These are phyloP conservation scores for Crucihimalaya himalaica DNA, from an alignment of 345 rosid species.

Conservation along the genomic window DNA sequence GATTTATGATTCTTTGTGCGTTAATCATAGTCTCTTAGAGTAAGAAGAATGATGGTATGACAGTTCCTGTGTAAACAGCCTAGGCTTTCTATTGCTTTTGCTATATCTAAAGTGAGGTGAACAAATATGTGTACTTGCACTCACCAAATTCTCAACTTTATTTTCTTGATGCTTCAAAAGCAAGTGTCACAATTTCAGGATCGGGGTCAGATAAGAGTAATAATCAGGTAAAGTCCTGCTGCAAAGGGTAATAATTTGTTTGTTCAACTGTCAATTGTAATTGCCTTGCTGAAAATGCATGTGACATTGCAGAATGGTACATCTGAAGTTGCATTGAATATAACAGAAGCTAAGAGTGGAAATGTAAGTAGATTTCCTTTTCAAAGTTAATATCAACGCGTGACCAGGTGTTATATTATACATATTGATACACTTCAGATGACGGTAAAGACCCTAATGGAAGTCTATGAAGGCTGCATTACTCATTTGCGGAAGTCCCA, in stretches of 20 bases:
- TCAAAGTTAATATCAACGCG: background rate
- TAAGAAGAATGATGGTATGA: background rate
- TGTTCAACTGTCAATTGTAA: conserved; percentile 21
- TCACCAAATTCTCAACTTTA: conserved; percentile 10
- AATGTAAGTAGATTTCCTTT: conserved; percentile 49
- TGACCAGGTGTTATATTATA: conserved; percentile 15
- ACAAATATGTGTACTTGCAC: conserved; percentile 7
- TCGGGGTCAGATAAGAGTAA: conserved; percentile 51
- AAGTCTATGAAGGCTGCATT: conserved; percentile 70
- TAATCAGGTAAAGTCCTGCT: conserved; percentile 51
- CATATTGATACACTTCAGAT: conserved; percentile 47
- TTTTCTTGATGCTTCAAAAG: conserved; percentile 49
- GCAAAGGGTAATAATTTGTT: conserved; percentile 7
- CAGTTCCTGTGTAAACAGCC: conserved; percentile 16
- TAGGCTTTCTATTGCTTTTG: conserved; percentile 8
- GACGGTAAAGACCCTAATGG: conserved; percentile 70
- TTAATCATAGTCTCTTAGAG: conserved; percentile 5
- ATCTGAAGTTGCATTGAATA: conserved; percentile 36
- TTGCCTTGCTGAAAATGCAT: conserved; percentile 19
- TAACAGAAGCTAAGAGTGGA: conserved; percentile 47
- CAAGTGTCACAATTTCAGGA: conserved; percentile 49
- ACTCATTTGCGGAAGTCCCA: conserved; percentile 64
- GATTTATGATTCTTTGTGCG: conserved; percentile 2
- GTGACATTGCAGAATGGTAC: conserved; percentile 38
- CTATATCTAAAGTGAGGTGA: background rate